Evolutionary conservation across 1,284 basidiomycete genomes (phyloP).

Genomic region (Rhodotorula sp.): DNA sequence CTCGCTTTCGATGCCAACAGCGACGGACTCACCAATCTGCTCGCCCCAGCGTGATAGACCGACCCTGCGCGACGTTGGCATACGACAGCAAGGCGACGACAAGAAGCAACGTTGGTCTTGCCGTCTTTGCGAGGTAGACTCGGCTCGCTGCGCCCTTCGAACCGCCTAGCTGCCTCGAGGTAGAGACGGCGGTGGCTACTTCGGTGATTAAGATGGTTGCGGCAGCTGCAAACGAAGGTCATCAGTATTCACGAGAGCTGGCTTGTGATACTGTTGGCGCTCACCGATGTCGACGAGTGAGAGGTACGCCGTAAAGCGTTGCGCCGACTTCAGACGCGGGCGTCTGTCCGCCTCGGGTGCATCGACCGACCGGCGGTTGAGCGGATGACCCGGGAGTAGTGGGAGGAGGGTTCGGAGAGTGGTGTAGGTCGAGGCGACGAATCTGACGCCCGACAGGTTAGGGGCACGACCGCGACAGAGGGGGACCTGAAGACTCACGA

Average conservation of each 20-base stretch:
- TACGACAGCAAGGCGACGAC: slow-evolving; percentile 33
- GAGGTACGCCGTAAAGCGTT: slow-evolving; percentile 33
- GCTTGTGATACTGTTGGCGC: not conserved
- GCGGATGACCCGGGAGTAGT: slow-evolving; percentile 17
- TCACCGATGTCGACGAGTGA: slow-evolving; percentile 22
- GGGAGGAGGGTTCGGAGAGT: slow-evolving; percentile 36
- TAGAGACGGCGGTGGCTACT: slow-evolving; percentile 3
- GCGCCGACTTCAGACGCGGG: slow-evolving; percentile 31
- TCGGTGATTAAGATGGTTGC: slow-evolving; percentile 32
- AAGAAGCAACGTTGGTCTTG: slow-evolving; percentile 30
- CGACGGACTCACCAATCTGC: slow-evolving; percentile 17
- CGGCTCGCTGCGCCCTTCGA: slow-evolving; percentile 16
- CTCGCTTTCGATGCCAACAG: too few species aligned
- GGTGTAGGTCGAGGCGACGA: slow-evolving; percentile 33
- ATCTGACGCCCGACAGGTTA: slow-evolving; percentile 2
- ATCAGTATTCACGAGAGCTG: too few species aligned
- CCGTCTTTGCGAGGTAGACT: slow-evolving; percentile 21
- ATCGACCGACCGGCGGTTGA: slow-evolving; percentile 10
- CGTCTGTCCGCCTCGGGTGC: not conserved
- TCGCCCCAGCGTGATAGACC: slow-evolving; percentile 24
- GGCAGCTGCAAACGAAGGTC: slow-evolving; percentile 7
- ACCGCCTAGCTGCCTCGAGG: not conserved
- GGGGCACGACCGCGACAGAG: too few species aligned
- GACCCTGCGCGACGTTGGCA: slow-evolving; percentile 29
- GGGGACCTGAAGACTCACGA: slow-evolving; percentile 8